Percentiles rank a stretch among this genome's conserved stretches.
These are phyloP conservation scores for Lipomyces lipofer DNA, from an alignment of 805 yeast genomes.

Conservation along the genomic window DNA sequence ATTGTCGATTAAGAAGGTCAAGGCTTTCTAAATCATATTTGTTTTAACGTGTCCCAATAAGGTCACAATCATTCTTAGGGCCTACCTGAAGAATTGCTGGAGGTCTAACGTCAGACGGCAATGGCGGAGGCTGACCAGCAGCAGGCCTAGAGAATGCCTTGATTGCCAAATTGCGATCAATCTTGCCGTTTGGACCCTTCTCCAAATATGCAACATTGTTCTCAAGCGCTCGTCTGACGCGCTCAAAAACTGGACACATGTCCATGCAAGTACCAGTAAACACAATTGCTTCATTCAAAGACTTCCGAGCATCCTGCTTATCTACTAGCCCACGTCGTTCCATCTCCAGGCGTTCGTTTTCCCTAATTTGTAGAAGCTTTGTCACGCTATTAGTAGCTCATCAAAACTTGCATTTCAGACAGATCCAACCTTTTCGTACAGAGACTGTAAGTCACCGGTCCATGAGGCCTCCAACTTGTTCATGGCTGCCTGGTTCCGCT, in stretches of 20 bases:
- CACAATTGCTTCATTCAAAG: conserved; percentile 80
- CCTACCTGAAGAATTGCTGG: conserved; percentile 60
- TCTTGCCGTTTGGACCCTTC: conserved; percentile 61
- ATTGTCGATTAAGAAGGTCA: conserved; percentile 68
- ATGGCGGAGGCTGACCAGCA: conserved; percentile 96
- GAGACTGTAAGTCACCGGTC: conserved; percentile 59
- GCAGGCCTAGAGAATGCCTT: conserved; percentile 96
- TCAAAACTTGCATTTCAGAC: neutral
- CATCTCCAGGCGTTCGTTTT: conserved; percentile 32
- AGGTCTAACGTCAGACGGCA: conserved; percentile 96
- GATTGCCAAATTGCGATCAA: conserved; percentile 63
- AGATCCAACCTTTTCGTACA: conserved; percentile 53
- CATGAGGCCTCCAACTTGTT: conserved; percentile 48
- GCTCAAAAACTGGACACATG: conserved; percentile 94
- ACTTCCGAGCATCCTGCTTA: conserved; percentile 76
- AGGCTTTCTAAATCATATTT: conserved; percentile 46
- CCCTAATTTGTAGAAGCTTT: conserved; percentile 29
- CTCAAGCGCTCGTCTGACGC: conserved; percentile 82
- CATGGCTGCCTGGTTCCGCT: conserved; percentile 27
- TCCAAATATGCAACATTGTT: conserved; percentile 82
- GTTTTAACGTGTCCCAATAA: neutral
- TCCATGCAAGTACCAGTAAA: conserved; percentile 87
- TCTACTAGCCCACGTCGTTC: conserved; percentile 68
- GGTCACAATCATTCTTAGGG: neutral
- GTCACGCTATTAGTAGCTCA: neutral